Evolutionary conservation across 208 protist genomes (phyloP).

Genomic region (Trypanosoma mega): DNA sequence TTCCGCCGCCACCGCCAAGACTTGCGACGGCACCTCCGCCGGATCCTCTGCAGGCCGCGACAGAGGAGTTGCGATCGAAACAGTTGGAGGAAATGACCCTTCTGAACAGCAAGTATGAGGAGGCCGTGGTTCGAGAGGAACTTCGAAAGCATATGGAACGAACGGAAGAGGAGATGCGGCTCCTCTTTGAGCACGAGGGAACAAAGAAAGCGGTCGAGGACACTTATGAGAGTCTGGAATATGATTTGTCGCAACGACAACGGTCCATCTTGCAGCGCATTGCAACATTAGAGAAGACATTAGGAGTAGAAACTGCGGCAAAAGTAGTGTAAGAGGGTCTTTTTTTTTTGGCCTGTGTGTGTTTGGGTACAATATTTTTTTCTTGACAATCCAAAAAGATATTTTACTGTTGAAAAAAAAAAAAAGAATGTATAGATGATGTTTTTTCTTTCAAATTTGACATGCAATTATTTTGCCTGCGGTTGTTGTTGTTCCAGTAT

Average conservation of each 20-base stretch:
- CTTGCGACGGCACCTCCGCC: conserved; percentile 8
- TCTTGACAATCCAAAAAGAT: not conserved
- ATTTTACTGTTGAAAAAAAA: not conserved
- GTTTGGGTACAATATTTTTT: too few relatives aligned
- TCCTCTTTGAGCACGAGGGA: conserved; percentile 67
- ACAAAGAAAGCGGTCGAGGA: conserved; percentile 52
- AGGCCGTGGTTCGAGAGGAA: conserved; percentile 37
- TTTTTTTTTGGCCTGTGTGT: too few relatives aligned
- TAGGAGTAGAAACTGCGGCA: conserved; percentile 35
- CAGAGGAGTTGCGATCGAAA: conserved; percentile 33
- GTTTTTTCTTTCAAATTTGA: too few relatives aligned
- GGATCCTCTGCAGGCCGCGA: conserved; percentile 19
- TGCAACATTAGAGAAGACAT: conserved; percentile 50
- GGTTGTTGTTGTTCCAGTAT: not conserved
- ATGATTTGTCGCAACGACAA: conserved; percentile 53
- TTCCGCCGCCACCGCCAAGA: conserved; percentile 37
- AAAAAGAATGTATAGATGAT: conserved; percentile 12
- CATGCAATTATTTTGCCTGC: not conserved
- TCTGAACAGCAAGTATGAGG: conserved; percentile 38
- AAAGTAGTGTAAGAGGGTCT: not conserved
- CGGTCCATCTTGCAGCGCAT: conserved; percentile 70
- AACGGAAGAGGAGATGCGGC: conserved; percentile 54
- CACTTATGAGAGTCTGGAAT: conserved; percentile 66
- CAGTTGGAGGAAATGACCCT: conserved; percentile 46
- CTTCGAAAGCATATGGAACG: conserved; percentile 34